Base-by-base conservation (phyloP, 495 filamentous ascomycete genomes). In the Friedmanniomyces simplex region DNA sequence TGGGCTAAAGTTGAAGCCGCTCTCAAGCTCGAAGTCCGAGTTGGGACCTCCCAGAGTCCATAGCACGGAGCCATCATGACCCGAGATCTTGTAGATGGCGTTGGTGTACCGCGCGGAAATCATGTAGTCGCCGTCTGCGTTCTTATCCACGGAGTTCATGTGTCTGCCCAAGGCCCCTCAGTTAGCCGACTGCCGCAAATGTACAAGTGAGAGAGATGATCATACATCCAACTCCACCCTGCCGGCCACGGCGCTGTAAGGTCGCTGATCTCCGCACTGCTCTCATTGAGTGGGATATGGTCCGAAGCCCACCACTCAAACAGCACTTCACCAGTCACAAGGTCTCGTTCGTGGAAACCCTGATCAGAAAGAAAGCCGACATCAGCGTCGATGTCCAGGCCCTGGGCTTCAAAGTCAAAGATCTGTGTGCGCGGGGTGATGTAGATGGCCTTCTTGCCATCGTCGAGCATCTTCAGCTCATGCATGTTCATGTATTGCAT, bases 71-170 rank as follows among this genome's bases (percentile, higher is more conserved):
- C 55, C 49, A 52, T 62, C 55, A 21, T 14, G 18, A 16, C 24
- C 46, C 22, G 39, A 48, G 54, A 64, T 57, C 5, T 49, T 25
- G 52, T 62, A 62, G 1, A 61, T 28, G 39, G 57, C 37, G 34
- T 52, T 28, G 10, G 39, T 57, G 32, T 59, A 51, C 1, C 64
- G 49, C 1, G 48, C 54, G 10, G 62, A 64, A 1, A 67, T 52
- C 0, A 67, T 45, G 32, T 59, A 67, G 51, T 65, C 37, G 39
- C 62, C 59, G 37, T 48, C 59, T 12, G 11, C 8, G 30, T 22
- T 28, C 48, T 65, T 64, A 5, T 62, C 59, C 22, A 67, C 45
- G 12, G 62, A 47, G 34, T 67, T 67, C 24, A 65, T 43, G 36
- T 67, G 64, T 2, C 18, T 22, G 6, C 46, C n/a, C n/a, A n/a